A percentile compares a stretch with the other conserved stretches of the same genome.
phyloP scores from a whole-genome alignment of 1,284 basidiomycete species.

The Coniferiporia weirii region DNA sequence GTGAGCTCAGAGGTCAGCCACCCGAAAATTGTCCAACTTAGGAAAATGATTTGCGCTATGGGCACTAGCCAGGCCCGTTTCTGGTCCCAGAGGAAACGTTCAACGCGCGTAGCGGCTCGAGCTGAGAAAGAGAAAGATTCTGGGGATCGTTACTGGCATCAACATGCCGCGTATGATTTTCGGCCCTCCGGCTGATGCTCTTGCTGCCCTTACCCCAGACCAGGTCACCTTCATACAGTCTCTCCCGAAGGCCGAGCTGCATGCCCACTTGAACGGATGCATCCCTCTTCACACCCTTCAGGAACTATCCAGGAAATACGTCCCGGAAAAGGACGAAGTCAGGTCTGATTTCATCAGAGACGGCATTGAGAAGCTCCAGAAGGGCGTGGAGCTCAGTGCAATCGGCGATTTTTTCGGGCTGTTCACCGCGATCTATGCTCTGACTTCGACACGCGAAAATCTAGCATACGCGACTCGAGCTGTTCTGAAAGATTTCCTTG shows the following conservation, averaged over 20 bases:
- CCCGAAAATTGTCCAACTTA: neutral
- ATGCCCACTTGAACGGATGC: constrained; percentile 79
- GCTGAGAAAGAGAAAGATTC: no score
- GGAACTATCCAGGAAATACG: constrained; percentile 52
- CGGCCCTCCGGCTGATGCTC: constrained; percentile 14
- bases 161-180: constrained; percentile 8
- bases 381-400: constrained; percentile 46
- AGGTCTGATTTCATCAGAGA: constrained; percentile 29
- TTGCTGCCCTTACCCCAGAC: constrained; percentile 37
- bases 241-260: constrained; percentile 75
- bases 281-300: constrained; percentile 66
- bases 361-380: constrained; percentile 45
- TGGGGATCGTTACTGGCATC: no score
- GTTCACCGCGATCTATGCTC: constrained; percentile 72
- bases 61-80: no score
- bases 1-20: neutral
- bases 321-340: constrained; percentile 17
- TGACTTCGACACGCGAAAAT: constrained; percentile 54
- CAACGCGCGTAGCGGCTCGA: no score
- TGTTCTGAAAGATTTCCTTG: constrained; percentile 60
- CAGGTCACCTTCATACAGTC: constrained; percentile 54
- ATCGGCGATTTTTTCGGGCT: constrained; percentile 68
- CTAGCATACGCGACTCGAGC: constrained; percentile 52
- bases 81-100: no score
- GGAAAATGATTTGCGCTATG: neutral